A percentile compares a stretch with the other conserved stretches of the same genome.
Conservation (phyloP, 108 stramenopile species). For the Skeletonema costatum region DNA sequence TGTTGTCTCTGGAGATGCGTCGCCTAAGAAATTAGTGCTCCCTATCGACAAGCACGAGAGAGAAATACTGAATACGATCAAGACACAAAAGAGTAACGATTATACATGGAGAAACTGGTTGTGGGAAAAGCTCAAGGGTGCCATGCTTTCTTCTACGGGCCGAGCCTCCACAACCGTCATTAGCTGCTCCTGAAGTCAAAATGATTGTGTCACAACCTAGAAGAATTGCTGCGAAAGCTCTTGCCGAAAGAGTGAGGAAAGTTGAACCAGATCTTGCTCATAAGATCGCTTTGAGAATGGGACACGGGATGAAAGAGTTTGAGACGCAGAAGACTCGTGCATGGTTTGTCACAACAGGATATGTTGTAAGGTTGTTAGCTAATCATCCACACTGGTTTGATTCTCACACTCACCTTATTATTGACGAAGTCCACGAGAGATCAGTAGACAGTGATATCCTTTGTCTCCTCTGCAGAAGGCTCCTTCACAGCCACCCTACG, state of each 20-base stretch:
- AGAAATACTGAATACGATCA: slow-evolving; percentile 61
- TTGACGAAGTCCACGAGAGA: slow-evolving; percentile 91
- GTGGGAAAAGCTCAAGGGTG: slow-evolving; percentile 83
- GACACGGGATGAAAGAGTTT: slow-evolving; percentile 86
- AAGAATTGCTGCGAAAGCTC: slow-evolving; percentile 85
- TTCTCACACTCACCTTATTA: slow-evolving; percentile 77
- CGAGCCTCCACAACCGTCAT: slow-evolving; percentile 56
- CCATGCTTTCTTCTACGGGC: slow-evolving; percentile 85
- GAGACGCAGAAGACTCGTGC: slow-evolving; percentile 70
- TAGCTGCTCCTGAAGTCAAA: slow-evolving; percentile 58
- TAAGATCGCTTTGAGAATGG: slow-evolving; percentile 85
- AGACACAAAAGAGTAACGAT: slow-evolving; percentile 80
- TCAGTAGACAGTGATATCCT: slow-evolving; percentile 84
- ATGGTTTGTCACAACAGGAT: slow-evolving; percentile 92
- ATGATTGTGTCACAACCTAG: slow-evolving; percentile 91
- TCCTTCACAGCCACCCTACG: slow-evolving; percentile 64
- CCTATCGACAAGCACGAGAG: slow-evolving; percentile 83
- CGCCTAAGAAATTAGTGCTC: slow-evolving; percentile 21
- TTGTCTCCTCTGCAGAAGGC: slow-evolving; percentile 79
- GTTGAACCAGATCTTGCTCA: slow-evolving; percentile 61
- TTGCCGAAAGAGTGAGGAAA: slow-evolving; percentile 82
- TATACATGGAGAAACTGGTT: slow-evolving; percentile 91
- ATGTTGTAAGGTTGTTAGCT: slow-evolving; percentile 85
- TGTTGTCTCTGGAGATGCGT: not conserved
- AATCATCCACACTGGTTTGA: slow-evolving; percentile 81